Percentiles rank a stretch among this genome's conserved stretches.
phyloP scores from a whole-genome alignment of 2,329 filamentous ascomycete species.

The Colletotrichum sp. region DNA sequence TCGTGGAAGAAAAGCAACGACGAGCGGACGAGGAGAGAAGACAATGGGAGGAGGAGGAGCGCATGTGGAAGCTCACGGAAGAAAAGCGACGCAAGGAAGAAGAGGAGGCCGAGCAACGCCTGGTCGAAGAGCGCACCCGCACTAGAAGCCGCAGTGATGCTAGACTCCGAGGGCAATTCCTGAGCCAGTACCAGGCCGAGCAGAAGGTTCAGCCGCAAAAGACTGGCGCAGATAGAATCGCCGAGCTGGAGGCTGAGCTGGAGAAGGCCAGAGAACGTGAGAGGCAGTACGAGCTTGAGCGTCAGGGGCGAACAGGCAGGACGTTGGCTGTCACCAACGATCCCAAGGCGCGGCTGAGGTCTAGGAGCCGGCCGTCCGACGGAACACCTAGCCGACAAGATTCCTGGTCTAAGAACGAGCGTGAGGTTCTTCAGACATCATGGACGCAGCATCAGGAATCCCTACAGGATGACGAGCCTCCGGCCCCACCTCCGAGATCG shows the following conservation, averaged over 20 bases:
- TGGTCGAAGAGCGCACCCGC: slow-evolving; percentile 70
- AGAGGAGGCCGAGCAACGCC: slow-evolving; percentile 69
- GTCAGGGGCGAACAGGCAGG: slow-evolving; percentile 51
- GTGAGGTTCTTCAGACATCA: slow-evolving; percentile 65
- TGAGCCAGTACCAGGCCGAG: slow-evolving; percentile 85
- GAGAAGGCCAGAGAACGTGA: slow-evolving; percentile 68
- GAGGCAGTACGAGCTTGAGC: slow-evolving; percentile 64
- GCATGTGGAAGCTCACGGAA: slow-evolving; percentile 78
- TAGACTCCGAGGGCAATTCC: slow-evolving; percentile 79
- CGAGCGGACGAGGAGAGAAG: slow-evolving; percentile 69
- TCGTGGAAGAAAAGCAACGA: slow-evolving; percentile 64
- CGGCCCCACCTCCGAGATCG: slow-evolving; percentile 31
- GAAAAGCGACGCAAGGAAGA: slow-evolving; percentile 76
- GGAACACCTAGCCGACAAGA: slow-evolving; percentile 58
- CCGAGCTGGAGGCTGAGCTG: slow-evolving; percentile 75
- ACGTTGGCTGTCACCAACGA: slow-evolving; percentile 19
- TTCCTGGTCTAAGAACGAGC: slow-evolving; percentile 69
- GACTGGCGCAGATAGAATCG: slow-evolving; percentile 32
- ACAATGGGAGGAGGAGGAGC: slow-evolving; percentile 80
- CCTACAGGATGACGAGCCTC: slow-evolving; percentile 25
- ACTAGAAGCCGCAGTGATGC: slow-evolving; percentile 66
- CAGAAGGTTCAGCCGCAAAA: slow-evolving; percentile 46
- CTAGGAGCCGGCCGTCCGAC: slow-evolving; percentile 31
- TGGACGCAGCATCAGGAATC: slow-evolving; percentile 48
- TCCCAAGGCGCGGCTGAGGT: slow-evolving; percentile 34